Evolutionary conservation across 1,284 basidiomycete species (phyloP).

Genomic region (Clitocybe nebularis): DNA sequence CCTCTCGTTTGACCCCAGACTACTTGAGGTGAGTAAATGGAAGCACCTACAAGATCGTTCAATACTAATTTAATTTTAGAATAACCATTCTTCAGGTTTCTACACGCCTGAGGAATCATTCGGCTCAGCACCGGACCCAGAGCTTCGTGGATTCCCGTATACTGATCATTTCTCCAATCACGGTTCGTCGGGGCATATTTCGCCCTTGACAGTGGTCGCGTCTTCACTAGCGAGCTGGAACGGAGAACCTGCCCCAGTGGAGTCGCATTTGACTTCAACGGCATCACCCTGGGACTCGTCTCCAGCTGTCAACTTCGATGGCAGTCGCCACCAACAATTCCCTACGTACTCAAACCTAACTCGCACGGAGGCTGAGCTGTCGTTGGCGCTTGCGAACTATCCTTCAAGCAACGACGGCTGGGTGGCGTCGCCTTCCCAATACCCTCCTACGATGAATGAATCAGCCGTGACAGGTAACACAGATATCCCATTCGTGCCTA

Average conservation of each 20-base stretch:
- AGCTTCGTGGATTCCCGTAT: conserved; percentile 4
- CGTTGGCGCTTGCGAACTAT: neutral
- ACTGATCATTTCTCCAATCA: conserved; percentile 1
- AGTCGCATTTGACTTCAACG: neutral
- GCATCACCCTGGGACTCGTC: conserved; percentile 3
- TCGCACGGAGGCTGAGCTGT: neutral
- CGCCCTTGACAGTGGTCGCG: conserved; percentile 26
- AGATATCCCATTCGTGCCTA: neutral
- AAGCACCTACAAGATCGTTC: too few relatives aligned
- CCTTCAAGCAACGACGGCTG: neutral
- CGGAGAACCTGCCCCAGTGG: conserved; percentile 7
- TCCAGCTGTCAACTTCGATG: neutral
- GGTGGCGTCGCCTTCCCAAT: neutral
- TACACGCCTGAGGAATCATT: neutral
- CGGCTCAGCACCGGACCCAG: conserved; percentile 2
- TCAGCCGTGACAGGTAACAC: neutral
- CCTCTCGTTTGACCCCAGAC: conserved; percentile 11
- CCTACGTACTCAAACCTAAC: neutral
- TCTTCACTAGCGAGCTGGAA: conserved; percentile 31
- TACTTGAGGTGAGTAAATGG: conserved; percentile 14
- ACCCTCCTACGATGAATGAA: neutral
- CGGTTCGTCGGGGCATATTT: conserved; percentile 9
- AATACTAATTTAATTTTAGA: neutral
- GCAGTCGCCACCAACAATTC: neutral
- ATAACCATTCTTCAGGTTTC: neutral